These are phyloP conservation scores for Keqinozyma sinolaborantium DNA, from an alignment of 1,139 yeast species.

Conservation along the genomic window DNA sequence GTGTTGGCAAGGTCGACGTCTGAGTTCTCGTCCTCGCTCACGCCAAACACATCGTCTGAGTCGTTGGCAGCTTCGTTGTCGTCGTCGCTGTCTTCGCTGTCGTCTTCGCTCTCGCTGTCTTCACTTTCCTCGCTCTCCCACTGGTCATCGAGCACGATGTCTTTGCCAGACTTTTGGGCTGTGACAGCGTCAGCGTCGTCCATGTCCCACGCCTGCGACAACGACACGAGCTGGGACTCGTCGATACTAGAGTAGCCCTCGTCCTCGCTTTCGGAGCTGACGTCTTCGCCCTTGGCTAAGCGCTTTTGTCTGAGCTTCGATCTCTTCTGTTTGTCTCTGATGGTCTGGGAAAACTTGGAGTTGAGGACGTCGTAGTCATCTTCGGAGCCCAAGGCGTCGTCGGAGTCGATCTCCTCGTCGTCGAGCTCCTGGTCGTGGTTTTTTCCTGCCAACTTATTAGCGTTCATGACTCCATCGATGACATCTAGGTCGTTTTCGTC, in stretches of 20 bases:
- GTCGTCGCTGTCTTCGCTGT: conserved; percentile 10
- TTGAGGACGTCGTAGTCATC: conserved; percentile 69
- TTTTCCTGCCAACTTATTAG: conserved; percentile 28
- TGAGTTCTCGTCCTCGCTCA: conserved; percentile 7
- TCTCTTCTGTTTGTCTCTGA: conserved; percentile 52
- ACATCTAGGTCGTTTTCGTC: conserved; percentile 20
- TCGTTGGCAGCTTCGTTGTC: conserved; percentile 20
- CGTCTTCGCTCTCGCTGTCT: conserved; percentile 10
- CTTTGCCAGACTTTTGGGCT: conserved; percentile 18
- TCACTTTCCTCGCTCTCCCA: conserved; percentile 32
- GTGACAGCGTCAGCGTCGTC: conserved; percentile 53
- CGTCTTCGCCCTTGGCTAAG: conserved; percentile 15
- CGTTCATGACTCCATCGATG: conserved; percentile 42
- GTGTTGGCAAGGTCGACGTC: conserved; percentile 35
- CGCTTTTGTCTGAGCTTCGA: conserved; percentile 23
- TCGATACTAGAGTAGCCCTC: conserved; percentile 61
- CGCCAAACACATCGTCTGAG: conserved; percentile 13
- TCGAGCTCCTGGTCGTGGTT: conserved; percentile 32
- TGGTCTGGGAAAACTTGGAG: conserved; percentile 65
- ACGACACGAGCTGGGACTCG: conserved; percentile 67
- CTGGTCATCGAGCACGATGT: conserved; percentile 40
- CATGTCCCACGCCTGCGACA: conserved; percentile 87
- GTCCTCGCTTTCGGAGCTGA: conserved; percentile 18
- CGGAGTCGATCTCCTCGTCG: conserved; percentile 74
- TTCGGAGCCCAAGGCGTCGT: conserved; percentile 73